Percentiles rank a stretch among this genome's conserved stretches.
phyloP scores from a whole-genome alignment of 805 yeast genomes.

The Cyberlindnera maclurae region DNA sequence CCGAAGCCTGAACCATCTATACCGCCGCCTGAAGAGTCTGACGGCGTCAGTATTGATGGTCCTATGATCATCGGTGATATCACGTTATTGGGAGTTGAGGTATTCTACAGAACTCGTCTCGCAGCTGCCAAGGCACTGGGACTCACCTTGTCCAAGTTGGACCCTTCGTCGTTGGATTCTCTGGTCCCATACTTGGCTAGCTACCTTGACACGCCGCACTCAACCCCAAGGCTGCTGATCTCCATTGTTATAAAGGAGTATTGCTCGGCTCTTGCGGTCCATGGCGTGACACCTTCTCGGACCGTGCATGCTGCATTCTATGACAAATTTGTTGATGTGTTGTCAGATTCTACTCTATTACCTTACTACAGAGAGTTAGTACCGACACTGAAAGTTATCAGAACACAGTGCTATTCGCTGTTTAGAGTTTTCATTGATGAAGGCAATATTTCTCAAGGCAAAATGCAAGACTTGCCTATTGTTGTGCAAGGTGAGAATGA shows the following conservation, averaged over 20 bases:
- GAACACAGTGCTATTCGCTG: slow-evolving; percentile 82
- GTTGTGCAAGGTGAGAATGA: slow-evolving; percentile 91
- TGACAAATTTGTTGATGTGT: slow-evolving; percentile 26
- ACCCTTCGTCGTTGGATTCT: slow-evolving; percentile 31
- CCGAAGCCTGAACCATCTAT: slow-evolving; percentile 28
- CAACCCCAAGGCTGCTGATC: slow-evolving; percentile 73
- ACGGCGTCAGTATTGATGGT: slow-evolving; percentile 81
- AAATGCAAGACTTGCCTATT: slow-evolving; percentile 77
- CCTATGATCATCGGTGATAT: slow-evolving; percentile 92
- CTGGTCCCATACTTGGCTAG: slow-evolving; percentile 30
- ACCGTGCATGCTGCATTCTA: slow-evolving; percentile 23
- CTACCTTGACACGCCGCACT: slow-evolving; percentile 24
- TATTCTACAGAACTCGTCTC: slow-evolving; percentile 66
- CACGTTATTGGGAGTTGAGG: slow-evolving; percentile 70
- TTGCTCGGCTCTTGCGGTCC: slow-evolving; percentile 27
- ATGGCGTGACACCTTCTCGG: slow-evolving; percentile 18
- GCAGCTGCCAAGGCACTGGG: slow-evolving; percentile 77
- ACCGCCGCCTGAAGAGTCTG: slow-evolving; percentile 44
- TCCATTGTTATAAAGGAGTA: slow-evolving; percentile 70
- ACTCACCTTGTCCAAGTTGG: slow-evolving; percentile 44
- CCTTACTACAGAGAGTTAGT: slow-evolving; percentile 76
- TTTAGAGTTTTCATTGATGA: slow-evolving; percentile 69
- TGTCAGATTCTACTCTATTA: slow-evolving; percentile 36
- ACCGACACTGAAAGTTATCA: slow-evolving; percentile 75
- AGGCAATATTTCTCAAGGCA: slow-evolving; percentile 64